Evolutionary conservation across 2,329 filamentous ascomycete genomes (phyloP).

Genomic region (Biscogniauxia sp.): DNA sequence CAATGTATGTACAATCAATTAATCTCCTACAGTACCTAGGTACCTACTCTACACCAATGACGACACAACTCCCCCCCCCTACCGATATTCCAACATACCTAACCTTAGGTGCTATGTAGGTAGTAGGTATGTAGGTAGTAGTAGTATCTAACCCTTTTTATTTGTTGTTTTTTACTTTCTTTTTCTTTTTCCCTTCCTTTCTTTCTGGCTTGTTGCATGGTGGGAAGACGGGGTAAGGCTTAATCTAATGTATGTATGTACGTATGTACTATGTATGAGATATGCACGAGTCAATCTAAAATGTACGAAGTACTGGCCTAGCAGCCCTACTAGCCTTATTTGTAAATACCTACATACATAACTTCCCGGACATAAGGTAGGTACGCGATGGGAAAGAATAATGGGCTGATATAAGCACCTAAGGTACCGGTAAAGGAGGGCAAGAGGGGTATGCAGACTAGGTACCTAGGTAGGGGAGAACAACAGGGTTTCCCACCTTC

Average conservation of each 20-base stretch:
- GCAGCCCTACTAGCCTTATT: not conserved
- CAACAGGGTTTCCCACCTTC: conserved; percentile 15
- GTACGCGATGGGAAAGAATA: not conserved
- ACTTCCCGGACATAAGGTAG: not conserved
- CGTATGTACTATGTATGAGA: not conserved
- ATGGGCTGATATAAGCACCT: not conserved
- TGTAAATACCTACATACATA: not conserved
- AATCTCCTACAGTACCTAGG: not conserved
- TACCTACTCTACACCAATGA: not conserved
- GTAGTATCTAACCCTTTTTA: not conserved
- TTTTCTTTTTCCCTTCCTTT: no score
- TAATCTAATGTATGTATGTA: not conserved
- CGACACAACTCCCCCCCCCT: not conserved
- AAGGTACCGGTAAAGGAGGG: not conserved
- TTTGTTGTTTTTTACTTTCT: no score
- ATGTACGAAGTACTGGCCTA: not conserved
- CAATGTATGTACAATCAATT: no score
- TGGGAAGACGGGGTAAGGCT: not conserved
- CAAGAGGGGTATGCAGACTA: conserved; percentile 9
- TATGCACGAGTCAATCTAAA: not conserved
- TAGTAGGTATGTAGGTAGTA: no score
- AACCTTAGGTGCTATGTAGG: no score
- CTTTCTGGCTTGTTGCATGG: not conserved
- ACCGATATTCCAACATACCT: no score
- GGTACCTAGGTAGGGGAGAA: not conserved